Evolutionary conservation across 768 basidiomycete genomes (phyloP).

Genomic region (Suillus paluster): DNA sequence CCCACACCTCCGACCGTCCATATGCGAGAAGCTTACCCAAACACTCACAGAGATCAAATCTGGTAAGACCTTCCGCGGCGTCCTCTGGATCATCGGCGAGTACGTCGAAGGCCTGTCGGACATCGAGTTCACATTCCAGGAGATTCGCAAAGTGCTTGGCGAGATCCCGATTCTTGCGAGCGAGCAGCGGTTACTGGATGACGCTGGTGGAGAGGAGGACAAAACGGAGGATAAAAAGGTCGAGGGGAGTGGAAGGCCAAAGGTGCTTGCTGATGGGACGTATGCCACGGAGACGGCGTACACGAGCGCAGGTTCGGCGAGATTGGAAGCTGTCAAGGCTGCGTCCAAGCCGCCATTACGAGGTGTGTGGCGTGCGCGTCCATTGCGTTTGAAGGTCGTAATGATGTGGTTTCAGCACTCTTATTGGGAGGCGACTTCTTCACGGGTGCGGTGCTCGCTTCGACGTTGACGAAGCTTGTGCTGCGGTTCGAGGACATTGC

Average conservation of each 20-base stretch:
- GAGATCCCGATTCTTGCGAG: constrained; percentile 95
- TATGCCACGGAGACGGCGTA: constrained; percentile 97
- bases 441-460: constrained; percentile 89
- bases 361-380: constrained; percentile 46
- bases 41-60: constrained; percentile 90
- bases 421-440: constrained; percentile 97
- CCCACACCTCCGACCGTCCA: constrained; percentile 79
- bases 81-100: constrained; percentile 98
- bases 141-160: constrained; percentile 84
- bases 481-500: constrained; percentile 67
- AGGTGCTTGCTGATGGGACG: constrained; percentile 92
- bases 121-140: constrained; percentile 73
- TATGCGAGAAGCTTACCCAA: constrained; percentile 82
- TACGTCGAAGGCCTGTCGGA: constrained; percentile 75
- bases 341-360: constrained; percentile 90
- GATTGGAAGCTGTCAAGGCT: constrained; percentile 81
- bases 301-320: constrained; percentile 59
- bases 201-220: constrained; percentile 57
- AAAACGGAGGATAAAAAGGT: constrained; percentile 41
- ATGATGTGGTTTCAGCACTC: constrained; percentile 53
- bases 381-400: neutral
- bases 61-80: constrained; percentile 94
- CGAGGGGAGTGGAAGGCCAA: constrained; percentile 58
- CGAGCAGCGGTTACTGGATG: constrained; percentile 83
- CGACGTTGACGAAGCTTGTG: constrained; percentile 89